These are phyloP conservation scores for Russula lepida DNA, from an alignment of 768 basidiomycete species.

Conservation along the genomic window DNA sequence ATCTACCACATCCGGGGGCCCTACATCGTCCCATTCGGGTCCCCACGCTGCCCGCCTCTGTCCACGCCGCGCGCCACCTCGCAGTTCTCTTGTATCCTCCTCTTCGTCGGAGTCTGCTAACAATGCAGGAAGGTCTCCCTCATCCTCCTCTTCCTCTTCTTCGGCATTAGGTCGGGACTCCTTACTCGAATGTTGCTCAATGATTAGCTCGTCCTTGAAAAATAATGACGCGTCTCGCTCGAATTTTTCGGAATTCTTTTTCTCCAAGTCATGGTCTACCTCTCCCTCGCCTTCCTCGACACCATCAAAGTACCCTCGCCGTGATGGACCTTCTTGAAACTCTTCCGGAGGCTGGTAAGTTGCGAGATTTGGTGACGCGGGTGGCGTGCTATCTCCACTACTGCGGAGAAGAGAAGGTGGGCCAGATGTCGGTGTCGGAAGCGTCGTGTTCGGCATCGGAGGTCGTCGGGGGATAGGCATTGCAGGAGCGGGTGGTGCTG, in stretches of 20 bases:
- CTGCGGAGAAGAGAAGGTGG: conserved; percentile 8
- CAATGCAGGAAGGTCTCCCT: conserved; percentile 31
- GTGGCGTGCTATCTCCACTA: conserved; percentile 24
- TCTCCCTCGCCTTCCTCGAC: conserved; percentile 28
- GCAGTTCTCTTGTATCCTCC: conserved; percentile 28
- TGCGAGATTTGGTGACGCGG: conserved; percentile 30
- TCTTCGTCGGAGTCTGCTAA: conserved; percentile 31
- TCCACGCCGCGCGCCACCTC: conserved; percentile 4
- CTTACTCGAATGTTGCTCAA: conserved; percentile 23
- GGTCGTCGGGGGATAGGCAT: conserved; percentile 20
- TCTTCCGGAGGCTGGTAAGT: conserved; percentile 36
- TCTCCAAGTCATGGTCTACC: conserved; percentile 30
- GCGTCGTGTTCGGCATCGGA: conserved; percentile 22
- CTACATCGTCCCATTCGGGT: conserved; percentile 17
- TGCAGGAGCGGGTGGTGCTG: neutral
- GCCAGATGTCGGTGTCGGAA: conserved; percentile 18
- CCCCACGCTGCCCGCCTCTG: conserved; percentile 10
- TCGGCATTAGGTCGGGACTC: conserved; percentile 26
- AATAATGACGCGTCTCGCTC: conserved; percentile 15
- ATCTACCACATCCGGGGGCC: conserved; percentile 8
- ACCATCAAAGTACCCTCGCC: conserved; percentile 23
- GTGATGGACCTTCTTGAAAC: conserved; percentile 23
- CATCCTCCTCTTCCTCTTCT: conserved; percentile 36
- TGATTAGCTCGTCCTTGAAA: conserved; percentile 20
- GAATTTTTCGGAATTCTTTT: conserved; percentile 9